Conservation (phyloP, 1,139 yeast species). For the Lodderomyces margitis region DNA sequence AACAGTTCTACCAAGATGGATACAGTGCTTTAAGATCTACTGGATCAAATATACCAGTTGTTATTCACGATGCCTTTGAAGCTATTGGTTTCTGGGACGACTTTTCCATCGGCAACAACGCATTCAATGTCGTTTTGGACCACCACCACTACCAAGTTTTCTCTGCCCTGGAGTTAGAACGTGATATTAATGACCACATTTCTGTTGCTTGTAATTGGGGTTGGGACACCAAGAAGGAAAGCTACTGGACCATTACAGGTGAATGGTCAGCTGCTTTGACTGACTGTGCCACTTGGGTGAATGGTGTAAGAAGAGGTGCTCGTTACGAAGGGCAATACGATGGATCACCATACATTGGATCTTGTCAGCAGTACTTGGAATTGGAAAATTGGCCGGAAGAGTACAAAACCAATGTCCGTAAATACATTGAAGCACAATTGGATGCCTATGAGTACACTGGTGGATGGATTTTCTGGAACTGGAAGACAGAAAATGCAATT, state of each 20-base stretch:
- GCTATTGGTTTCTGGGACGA: slow-evolving; percentile 61
- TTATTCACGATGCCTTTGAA: slow-evolving; percentile 76
- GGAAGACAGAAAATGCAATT: slow-evolving; percentile 78
- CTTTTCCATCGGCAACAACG: slow-evolving; percentile 32
- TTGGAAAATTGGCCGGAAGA: slow-evolving; percentile 58
- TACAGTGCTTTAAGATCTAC: slow-evolving; percentile 49
- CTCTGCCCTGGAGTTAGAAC: slow-evolving; percentile 55
- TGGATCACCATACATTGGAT: slow-evolving; percentile 52
- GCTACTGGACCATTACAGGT: slow-evolving; percentile 77
- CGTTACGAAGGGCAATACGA: slow-evolving; percentile 74
- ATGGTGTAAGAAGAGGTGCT: slow-evolving; percentile 88
- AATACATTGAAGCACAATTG: slow-evolving; percentile 82
- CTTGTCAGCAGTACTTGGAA: slow-evolving; percentile 57
- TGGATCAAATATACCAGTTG: slow-evolving; percentile 51
- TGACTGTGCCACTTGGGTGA: slow-evolving; percentile 89
- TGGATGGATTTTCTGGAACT: slow-evolving; percentile 94
- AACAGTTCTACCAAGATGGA: slow-evolving; percentile 56
- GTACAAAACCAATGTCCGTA: slow-evolving; percentile 58
- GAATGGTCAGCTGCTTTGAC: slow-evolving; percentile 96
- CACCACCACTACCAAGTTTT: slow-evolving; percentile 95
- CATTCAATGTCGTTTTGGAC: slow-evolving; percentile 73
- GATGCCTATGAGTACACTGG: slow-evolving; percentile 69
- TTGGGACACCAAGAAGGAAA: slow-evolving; percentile 45
- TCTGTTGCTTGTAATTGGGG: slow-evolving; percentile 65
- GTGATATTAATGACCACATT: slow-evolving; percentile 61